Percentiles rank a stretch among this genome's conserved stretches.
Evolutionary conservation across 2,329 filamentous ascomycete genomes (phyloP).

Genomic region (Hymenoscyphus salicellus): DNA sequence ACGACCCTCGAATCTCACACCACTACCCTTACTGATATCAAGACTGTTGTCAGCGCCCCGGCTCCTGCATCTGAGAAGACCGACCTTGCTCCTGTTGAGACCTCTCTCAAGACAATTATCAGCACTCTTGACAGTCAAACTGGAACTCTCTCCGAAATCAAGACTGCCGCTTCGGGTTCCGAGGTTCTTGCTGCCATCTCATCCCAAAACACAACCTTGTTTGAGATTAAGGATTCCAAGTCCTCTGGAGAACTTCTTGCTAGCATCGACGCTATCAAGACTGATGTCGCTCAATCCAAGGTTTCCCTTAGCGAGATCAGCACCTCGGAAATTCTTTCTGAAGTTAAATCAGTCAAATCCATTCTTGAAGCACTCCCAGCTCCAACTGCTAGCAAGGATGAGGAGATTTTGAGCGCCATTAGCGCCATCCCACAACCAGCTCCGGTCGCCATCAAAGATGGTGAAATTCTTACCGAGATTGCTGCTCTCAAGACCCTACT

Average conservation of each 20-base stretch:
- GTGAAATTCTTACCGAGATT: constrained; percentile 12
- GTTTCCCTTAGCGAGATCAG: constrained; percentile 3
- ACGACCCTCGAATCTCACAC: constrained; percentile 12
- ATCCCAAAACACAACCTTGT: constrained; percentile 5
- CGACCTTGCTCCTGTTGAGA: constrained; percentile 14
- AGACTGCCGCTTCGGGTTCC: constrained; percentile 8
- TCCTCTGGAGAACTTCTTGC: constrained; percentile 14
- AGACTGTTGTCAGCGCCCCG: constrained; percentile 13
- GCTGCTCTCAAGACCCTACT: constrained; percentile 17
- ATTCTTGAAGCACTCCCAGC: constrained; percentile 10
- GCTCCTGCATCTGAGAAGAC: constrained; percentile 15
- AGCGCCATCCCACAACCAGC: constrained; percentile 10
- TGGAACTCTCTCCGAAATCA: constrained; percentile 18
- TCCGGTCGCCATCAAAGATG: constrained; percentile 4
- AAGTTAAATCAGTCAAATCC: constrained; percentile 12
- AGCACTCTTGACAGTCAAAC: constrained; percentile 13
- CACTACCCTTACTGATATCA: constrained; percentile 22
- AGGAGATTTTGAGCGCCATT: constrained; percentile 7
- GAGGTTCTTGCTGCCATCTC: constrained; percentile 8
- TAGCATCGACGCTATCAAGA: constrained; percentile 14
- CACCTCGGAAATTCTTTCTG: neutral
- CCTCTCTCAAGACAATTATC: constrained; percentile 12
- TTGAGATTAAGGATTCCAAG: constrained; percentile 15
- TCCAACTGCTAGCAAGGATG: constrained; percentile 10
- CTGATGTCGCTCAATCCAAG: constrained; percentile 12